Evolutionary conservation across 2,329 filamentous ascomycete species (phyloP).

Genomic region (Onygenales sp.): DNA sequence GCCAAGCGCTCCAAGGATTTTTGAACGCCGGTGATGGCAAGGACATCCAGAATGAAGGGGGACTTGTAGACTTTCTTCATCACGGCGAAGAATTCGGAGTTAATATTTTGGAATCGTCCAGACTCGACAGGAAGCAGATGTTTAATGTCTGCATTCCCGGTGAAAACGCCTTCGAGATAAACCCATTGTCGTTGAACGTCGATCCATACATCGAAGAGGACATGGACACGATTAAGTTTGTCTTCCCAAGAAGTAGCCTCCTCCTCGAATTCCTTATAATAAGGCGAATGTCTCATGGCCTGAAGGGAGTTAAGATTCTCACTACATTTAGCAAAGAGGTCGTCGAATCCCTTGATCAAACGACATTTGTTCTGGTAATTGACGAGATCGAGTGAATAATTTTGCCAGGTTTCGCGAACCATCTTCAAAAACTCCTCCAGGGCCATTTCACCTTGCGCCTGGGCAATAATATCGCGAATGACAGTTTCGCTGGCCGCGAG

Average conservation of each 20-base stretch:
- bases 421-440: conserved; percentile 95
- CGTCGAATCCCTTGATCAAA: conserved; percentile 94
- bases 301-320: conserved; percentile 96
- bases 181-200: conserved; percentile 99
- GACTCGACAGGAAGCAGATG: conserved; percentile 94
- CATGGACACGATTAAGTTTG: conserved; percentile 92
- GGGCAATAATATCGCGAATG: conserved; percentile 85
- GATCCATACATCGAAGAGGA: conserved; percentile 98
- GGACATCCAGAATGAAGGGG: conserved; percentile 87
- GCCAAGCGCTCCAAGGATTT: conserved; percentile 91
- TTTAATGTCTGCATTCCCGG: conserved; percentile 97
- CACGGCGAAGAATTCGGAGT: conserved; percentile 95
- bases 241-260: conserved; percentile 96
- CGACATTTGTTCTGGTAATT: conserved; percentile 98
- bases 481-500: conserved; percentile 76
- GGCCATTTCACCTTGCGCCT: conserved; percentile 97
- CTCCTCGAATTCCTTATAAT: conserved; percentile 99
- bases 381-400: conserved; percentile 86
- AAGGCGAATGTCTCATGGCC: conserved; percentile 97
- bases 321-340: conserved; percentile 95
- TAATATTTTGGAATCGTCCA: conserved; percentile 96
- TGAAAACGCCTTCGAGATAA: conserved; percentile 97
- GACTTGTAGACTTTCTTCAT: conserved; percentile 99
- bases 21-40: conserved; percentile 91
- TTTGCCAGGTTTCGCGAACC: conserved; percentile 94